A percentile compares a stretch with the other conserved stretches of the same genome.
Evolutionary conservation across 331 rosid species (phyloP).

Genomic region (Malus hybrid): DNA sequence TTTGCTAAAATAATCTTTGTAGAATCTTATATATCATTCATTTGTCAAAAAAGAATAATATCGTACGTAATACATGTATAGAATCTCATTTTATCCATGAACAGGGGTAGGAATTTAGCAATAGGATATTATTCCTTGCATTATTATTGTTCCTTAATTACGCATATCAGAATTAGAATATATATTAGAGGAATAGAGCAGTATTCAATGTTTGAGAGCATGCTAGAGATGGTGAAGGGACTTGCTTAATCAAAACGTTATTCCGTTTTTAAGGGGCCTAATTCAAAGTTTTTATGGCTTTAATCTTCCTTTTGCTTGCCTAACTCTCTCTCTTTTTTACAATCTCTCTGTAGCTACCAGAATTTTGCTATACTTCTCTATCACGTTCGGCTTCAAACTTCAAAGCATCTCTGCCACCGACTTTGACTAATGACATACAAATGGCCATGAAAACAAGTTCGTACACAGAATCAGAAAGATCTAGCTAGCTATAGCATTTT

Average conservation of each 20-base stretch:
- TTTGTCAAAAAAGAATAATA: too few species aligned
- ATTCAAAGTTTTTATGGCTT: not conserved
- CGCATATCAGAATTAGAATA: not conserved
- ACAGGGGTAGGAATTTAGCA: not conserved
- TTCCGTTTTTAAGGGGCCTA: not conserved
- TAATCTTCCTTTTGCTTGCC: slow-evolving; percentile 14
- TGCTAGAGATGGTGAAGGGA: not conserved
- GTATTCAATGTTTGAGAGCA: not conserved
- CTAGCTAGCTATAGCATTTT: not conserved
- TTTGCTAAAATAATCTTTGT: too few species aligned
- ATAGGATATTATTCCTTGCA: not conserved
- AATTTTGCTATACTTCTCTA: slow-evolving; percentile 13
- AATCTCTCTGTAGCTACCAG: not conserved
- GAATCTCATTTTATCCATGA: not conserved
- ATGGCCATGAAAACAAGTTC: not conserved
- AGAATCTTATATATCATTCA: too few species aligned
- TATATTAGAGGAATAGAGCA: not conserved
- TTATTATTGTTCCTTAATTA: not conserved
- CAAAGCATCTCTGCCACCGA: slow-evolving; percentile 33
- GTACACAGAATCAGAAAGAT: slow-evolving; percentile 11
- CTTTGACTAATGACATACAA: slow-evolving; percentile 38
- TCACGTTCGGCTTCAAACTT: slow-evolving; percentile 26
- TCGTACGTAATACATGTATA: not conserved
- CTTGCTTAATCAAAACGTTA: not conserved
- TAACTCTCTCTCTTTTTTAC: slow-evolving; percentile 24